Evolutionary conservation across 164 flowering plant species (phyloP).

Genomic region (Nelumbo lutea): DNA sequence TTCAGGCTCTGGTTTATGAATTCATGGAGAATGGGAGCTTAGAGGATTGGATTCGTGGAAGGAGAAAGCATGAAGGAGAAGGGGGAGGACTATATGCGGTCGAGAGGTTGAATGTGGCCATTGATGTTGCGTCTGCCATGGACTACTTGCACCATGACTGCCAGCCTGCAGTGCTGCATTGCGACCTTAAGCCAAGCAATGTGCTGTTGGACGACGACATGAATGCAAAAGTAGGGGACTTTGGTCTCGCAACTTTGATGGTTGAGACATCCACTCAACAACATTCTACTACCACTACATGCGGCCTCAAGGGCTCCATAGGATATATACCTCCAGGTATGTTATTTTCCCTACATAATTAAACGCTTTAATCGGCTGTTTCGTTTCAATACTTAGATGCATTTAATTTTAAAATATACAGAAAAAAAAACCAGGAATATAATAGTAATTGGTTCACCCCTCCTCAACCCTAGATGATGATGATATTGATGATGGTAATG

Average conservation of each 20-base stretch:
- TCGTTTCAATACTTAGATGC: no score
- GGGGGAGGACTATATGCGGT: conserved; percentile 13
- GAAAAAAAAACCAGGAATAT: no score
- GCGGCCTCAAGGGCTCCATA: conserved; percentile 27
- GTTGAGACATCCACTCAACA: background rate
- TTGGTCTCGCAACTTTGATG: conserved; percentile 37
- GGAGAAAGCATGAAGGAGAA: conserved; percentile 17
- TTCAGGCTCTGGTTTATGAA: conserved; percentile 22
- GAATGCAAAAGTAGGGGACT: no score
- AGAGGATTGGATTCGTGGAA: conserved; percentile 31
- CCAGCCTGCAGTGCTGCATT: no score
- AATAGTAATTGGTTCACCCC: no score
- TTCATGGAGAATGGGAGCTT: conserved; percentile 35
- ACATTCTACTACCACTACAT: conserved; percentile 18
- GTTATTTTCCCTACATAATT: no score
- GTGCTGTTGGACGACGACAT: no score
- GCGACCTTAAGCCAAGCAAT: no score
- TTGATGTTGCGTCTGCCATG: conserved; percentile 36
- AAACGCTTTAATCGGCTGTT: no score
- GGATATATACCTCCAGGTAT: conserved; percentile 50
- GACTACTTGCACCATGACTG: conserved; percentile 39
- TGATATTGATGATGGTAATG: no score
- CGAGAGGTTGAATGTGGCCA: conserved; percentile 27
- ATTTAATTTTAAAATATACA: no score
- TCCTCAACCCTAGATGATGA: no score